Evolutionary conservation across 352 stramenopile genomes (phyloP), one percentile per base, ranked within the genome.

Genomic region (Albugo laibachii): DNA sequence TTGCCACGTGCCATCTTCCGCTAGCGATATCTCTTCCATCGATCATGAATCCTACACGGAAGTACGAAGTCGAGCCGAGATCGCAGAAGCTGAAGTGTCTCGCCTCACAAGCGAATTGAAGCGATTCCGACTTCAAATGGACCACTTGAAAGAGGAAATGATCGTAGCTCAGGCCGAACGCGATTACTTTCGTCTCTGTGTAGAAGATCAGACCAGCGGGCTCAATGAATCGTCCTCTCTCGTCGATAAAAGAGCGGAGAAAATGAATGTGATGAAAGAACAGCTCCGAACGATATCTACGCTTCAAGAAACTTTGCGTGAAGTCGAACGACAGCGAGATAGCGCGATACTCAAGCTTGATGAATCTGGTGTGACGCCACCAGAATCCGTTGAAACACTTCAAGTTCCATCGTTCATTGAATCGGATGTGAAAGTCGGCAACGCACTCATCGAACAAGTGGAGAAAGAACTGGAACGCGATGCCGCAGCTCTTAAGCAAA

Each of bases 91-190:
- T n/a, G 78, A 91, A 49, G 75, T 91, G 10, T 56, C 60, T 41
- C 67, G 78, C 14, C 53, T 91, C 19, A 86, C 69, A 1, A 58
- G 59, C 10, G 78, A 91, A 36, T 45, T 87, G 3, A 91, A 91
- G 61, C 72, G 78, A 31, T 71, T 66, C 40, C 79, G 80, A 34
- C 79, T 56, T 1, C 75, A 86, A 45, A 62, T 87, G 38, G 78
- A 91, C 41, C 62, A 75, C n/a, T 53, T 88, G 47, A 86, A 71
- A 41, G 71, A 86, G 54, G 74, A 91, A 47, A 82, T 86, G 72
- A 82, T 91, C n/a, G 66, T 69, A 21, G 75, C 78, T 1, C 78
- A 91, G 58, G 69, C 74, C 27, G 75, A 91, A 49, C 73, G 78
- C 13, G 78, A 91, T 36, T 83, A 85, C 34, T 49, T 86, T 16